Conservation (phyloP, 2,329 filamentous ascomycete genomes). For the Juglanconis juglandina region DNA sequence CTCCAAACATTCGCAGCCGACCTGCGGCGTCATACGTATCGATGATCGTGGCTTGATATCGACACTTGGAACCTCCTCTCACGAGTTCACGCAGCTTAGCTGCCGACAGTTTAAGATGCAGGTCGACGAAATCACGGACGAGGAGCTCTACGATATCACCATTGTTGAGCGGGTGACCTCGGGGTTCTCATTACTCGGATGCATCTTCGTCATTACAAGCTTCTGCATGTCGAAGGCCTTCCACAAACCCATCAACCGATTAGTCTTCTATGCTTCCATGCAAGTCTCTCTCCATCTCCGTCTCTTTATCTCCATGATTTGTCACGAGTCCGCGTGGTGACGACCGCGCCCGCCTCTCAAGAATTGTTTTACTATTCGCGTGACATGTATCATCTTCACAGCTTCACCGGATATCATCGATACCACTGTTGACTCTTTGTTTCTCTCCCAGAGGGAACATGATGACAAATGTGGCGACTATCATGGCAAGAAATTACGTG, state of each 20-base stretch:
- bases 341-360: background rate
- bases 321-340: no score
- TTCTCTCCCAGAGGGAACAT: conserved; percentile 58
- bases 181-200: conserved; percentile 67
- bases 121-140: conserved; percentile 1
- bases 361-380: background rate
- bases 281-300: background rate
- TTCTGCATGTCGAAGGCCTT: conserved; percentile 68
- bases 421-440: conserved; percentile 1
- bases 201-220: conserved; percentile 67
- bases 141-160: conserved; percentile 53
- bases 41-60: background rate
- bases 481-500: conserved; percentile 66
- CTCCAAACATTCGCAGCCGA: no score
- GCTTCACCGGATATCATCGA: background rate
- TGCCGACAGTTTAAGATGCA: conserved; percentile 7
- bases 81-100: background rate
- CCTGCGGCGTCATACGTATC: background rate
- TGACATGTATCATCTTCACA: no score
- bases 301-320: background rate
- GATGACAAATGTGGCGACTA: conserved; percentile 70
- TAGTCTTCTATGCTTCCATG: conserved; percentile 80
- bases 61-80: background rate
- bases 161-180: conserved; percentile 67
- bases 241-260: conserved; percentile 81